Conservation (phyloP, 495 filamentous ascomycete genomes). For the Choiromyces venosus region DNA sequence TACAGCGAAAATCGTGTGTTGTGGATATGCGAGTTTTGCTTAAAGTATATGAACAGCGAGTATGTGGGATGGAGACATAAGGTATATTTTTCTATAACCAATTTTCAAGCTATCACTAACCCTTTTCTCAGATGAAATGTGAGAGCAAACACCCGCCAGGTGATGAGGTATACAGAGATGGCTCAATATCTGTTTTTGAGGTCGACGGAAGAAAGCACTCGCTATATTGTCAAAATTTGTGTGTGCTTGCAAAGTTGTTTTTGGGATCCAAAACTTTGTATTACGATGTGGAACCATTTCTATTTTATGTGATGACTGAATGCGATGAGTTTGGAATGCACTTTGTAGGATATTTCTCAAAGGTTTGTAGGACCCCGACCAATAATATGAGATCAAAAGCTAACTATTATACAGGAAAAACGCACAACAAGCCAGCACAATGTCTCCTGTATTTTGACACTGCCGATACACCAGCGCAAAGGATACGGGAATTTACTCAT, state of each 20-base stretch:
- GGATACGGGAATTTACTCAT: slow-evolving; percentile 95
- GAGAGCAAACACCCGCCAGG: slow-evolving; percentile 92
- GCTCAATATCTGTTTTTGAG: slow-evolving; percentile 89
- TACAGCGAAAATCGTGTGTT: slow-evolving; percentile 92
- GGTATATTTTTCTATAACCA: slow-evolving; percentile 46
- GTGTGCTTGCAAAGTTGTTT: slow-evolving; percentile 91
- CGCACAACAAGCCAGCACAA: slow-evolving; percentile 92
- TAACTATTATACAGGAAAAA: slow-evolving; percentile 58
- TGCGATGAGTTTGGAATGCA: slow-evolving; percentile 89
- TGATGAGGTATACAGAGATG: slow-evolving; percentile 95
- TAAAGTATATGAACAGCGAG: slow-evolving; percentile 99
- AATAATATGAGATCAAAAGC: background rate
- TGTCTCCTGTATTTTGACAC: slow-evolving; percentile 90
- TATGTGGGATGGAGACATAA: slow-evolving; percentile 97
- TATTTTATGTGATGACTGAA: slow-evolving; percentile 98
- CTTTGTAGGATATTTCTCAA: slow-evolving; percentile 98
- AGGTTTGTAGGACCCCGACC: slow-evolving; percentile 43
- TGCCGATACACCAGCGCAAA: slow-evolving; percentile 94
- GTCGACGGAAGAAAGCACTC: slow-evolving; percentile 96
- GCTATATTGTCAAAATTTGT: slow-evolving; percentile 95
- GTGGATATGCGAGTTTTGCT: slow-evolving; percentile 97
- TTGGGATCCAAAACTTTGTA: slow-evolving; percentile 96
- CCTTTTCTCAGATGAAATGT: slow-evolving; percentile 59
- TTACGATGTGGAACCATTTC: slow-evolving; percentile 95
- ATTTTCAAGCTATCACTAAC: slow-evolving; percentile 10